A percentile compares a stretch with the other conserved stretches of the same genome.
These are phyloP conservation scores for Carpinus viminea DNA, from an alignment of 306 rosid species.

Conservation along the genomic window DNA sequence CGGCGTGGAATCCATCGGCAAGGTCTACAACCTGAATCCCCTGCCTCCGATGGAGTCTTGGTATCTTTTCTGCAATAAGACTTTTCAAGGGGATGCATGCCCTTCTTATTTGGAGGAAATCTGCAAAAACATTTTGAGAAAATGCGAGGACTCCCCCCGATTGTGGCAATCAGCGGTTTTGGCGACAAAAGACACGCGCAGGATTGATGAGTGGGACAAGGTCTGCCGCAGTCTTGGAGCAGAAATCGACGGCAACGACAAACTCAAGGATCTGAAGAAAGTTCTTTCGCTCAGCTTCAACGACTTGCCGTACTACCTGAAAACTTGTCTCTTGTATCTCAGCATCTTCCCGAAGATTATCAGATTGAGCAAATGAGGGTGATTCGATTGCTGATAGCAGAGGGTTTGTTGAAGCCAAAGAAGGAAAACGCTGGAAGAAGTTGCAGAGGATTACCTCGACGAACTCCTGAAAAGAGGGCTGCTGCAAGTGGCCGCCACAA, in stretches of 20 bases:
- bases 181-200: slow-evolving; percentile 21
- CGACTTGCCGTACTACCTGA: slow-evolving; percentile 29
- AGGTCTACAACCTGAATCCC: slow-evolving; percentile 14
- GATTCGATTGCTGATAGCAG: neutral
- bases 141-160: slow-evolving; percentile 29
- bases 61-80: slow-evolving; percentile 29
- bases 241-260: slow-evolving; percentile 3
- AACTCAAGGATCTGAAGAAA: slow-evolving; percentile 4
- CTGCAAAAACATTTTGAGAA: slow-evolving; percentile 4
- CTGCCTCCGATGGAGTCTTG: neutral
- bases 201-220: slow-evolving; percentile 8
- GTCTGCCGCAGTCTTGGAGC: slow-evolving; percentile 5
- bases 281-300: slow-evolving; percentile 24
- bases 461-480: slow-evolving; percentile 16
- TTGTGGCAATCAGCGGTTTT: slow-evolving; percentile 27
- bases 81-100: slow-evolving; percentile 16
- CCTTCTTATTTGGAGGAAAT: slow-evolving; percentile 7
- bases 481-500: neutral
- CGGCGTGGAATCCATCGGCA: neutral
- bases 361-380: neutral
- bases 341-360: slow-evolving; percentile 31
- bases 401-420: slow-evolving; percentile 11
- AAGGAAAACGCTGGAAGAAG: slow-evolving; percentile 12
- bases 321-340: slow-evolving; percentile 20
- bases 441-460: slow-evolving; percentile 2